These are phyloP conservation scores for Casuarina glauca DNA, from an alignment of 306 rosid genomes.

Conservation along the genomic window DNA sequence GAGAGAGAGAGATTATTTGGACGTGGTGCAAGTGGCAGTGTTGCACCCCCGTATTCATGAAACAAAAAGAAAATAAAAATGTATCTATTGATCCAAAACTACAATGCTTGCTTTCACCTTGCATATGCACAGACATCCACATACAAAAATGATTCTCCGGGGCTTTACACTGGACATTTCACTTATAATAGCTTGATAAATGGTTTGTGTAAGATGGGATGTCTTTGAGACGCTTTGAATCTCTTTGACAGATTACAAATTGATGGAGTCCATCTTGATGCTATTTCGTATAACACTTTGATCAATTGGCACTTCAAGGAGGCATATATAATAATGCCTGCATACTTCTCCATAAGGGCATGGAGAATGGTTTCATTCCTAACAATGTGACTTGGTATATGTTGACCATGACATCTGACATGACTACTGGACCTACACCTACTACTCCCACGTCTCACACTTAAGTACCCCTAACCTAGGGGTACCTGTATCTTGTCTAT, in stretches of 20 bases:
- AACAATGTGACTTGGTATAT: conserved; percentile 66
- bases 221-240: conserved; percentile 58
- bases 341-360: conserved; percentile 60
- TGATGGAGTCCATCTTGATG: conserved; percentile 73
- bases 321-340: conserved; percentile 63
- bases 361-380: conserved; percentile 70
- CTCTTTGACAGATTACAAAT: conserved; percentile 67
- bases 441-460: too few species aligned
- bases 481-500: too few species aligned
- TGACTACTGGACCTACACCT: too few species aligned
- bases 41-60: too few species aligned
- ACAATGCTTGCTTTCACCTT: too few species aligned
- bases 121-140: too few species aligned
- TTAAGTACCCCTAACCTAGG: too few species aligned
- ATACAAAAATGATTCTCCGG: conserved; percentile 50
- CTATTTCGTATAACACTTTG: conserved; percentile 77
- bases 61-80: too few species aligned
- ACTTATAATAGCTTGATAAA: conserved; percentile 82
- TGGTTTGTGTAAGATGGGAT: conserved; percentile 77
- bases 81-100: too few species aligned
- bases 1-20: too few species aligned
- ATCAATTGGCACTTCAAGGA: conserved; percentile 66
- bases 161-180: conserved; percentile 73
- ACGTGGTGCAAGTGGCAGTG: too few species aligned
- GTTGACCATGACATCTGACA: too few species aligned